Base-by-base conservation (phyloP, 2,329 filamentous ascomycete genomes). In the Alternaria infectoria region DNA sequence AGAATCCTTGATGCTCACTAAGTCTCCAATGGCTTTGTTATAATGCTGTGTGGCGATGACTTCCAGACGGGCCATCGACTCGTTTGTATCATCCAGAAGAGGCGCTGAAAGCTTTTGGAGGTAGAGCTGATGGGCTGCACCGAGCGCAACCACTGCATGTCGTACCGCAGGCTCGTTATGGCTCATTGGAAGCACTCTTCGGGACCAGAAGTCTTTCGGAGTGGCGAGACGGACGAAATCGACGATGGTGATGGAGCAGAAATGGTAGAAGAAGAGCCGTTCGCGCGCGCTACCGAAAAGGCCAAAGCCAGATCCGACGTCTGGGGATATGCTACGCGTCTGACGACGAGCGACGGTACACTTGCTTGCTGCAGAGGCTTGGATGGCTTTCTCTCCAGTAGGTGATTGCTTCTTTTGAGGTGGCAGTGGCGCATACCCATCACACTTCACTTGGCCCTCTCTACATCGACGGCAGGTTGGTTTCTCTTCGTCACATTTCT, bases 401-500 rank as follows among this genome's bases (percentile, higher is more conserved):
- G 36, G 3, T 21, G 23, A 32, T 43, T 59, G 30, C 57, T 54
- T 59, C 26, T 59, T 52, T 30, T 51, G 25, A 26, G 32, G n/a
- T 5, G 26, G 57, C 17, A 64, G 6, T 7, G 50, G 32, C 11
- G 57, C 57, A 46, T 64, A 64, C 12, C 61, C 61, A 57, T 64
- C 61, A 28, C 61, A 64, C 43, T 64, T 64, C 7, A 54, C 52
- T 15, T 44, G 51, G n/a, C 54, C 51, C 26, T 61, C 54, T 36
- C 57, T 36, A 46, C 61, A 64, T n/a, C 61, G 57, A 15, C 58
- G 51, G 13, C 61, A 64, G 46, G 45, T 64, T 52, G 61, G 61
- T 32, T 61, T 64, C 52, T 64, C 61, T 54, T 64, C 61, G 46
- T 64, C 61, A 47, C 61, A 64, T 57, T 64, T 64, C 40, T 64